Evolutionary conservation across 306 rosid species (phyloP).

Genomic region (Inga oerstediana): DNA sequence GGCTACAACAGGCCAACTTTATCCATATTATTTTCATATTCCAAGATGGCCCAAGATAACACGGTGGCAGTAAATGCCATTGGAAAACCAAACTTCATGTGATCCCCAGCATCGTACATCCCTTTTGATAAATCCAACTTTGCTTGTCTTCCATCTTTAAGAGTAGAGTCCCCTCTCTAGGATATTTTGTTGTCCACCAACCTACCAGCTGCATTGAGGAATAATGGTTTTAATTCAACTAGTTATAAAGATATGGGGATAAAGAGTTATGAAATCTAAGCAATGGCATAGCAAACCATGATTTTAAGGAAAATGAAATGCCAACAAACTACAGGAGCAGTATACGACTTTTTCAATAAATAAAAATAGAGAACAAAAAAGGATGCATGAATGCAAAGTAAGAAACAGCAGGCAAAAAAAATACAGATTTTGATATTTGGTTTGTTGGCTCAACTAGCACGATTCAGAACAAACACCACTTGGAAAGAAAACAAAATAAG

Average conservation of each 20-base stretch:
- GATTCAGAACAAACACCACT: neutral
- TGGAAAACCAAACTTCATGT: slow-evolving; percentile 92
- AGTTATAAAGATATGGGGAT: neutral
- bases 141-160: slow-evolving; percentile 75
- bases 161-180: slow-evolving; percentile 95
- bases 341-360: neutral
- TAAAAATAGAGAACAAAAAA: neutral
- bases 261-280: neutral
- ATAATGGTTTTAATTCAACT: slow-evolving; percentile 16
- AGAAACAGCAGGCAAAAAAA: neutral
- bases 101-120: slow-evolving; percentile 97
- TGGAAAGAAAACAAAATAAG: neutral
- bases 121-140: slow-evolving; percentile 82
- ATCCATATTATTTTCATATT: slow-evolving; percentile 92
- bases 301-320: neutral
- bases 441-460: neutral
- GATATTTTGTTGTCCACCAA: slow-evolving; percentile 62
- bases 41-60: slow-evolving; percentile 91
- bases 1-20: slow-evolving; percentile 68
- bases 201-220: slow-evolving; percentile 70
- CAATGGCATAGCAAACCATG: neutral
- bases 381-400: neutral
- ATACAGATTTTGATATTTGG: neutral
- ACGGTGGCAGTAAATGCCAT: slow-evolving; percentile 93
- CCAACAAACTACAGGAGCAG: neutral